These are phyloP conservation scores for Violaceomyces palustris DNA, from an alignment of 1,284 basidiomycete genomes.

Conservation along the genomic window DNA sequence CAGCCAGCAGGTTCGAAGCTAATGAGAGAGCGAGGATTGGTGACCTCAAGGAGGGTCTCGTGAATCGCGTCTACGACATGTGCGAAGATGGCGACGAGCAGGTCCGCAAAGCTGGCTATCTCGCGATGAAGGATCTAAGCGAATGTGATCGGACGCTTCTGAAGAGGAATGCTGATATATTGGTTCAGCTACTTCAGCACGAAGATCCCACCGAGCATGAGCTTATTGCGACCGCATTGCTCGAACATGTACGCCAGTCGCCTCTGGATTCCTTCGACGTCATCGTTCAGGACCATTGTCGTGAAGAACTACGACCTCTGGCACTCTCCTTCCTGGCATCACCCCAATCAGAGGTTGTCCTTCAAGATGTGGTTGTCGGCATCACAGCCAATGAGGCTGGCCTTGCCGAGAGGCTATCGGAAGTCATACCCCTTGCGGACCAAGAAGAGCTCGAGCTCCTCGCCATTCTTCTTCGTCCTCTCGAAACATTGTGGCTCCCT, in stretches of 20 bases:
- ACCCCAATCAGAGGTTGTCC: not conserved
- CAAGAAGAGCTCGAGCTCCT: not conserved
- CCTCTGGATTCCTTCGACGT: constrained; percentile 2
- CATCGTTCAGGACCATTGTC: constrained; percentile 4
- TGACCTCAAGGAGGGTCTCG: not conserved
- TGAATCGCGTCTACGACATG: constrained; percentile 5
- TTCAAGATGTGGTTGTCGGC: not conserved
- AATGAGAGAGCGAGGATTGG: not conserved
- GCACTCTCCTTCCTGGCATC: constrained; percentile 1
- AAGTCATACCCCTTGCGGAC: constrained; percentile 2
- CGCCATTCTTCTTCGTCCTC: constrained; percentile 1
- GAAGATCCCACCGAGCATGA: constrained; percentile 3
- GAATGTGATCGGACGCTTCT: constrained; percentile 1
- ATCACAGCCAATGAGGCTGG: not conserved
- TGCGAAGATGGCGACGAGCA: constrained; percentile 2
- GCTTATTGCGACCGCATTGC: constrained; percentile 1
- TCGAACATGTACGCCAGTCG: constrained; percentile 1
- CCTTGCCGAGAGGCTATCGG: constrained; percentile 6
- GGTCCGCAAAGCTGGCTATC: constrained; percentile 6
- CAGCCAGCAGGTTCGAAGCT: too few species aligned
- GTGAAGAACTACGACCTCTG: not conserved
- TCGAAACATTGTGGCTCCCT: constrained; percentile 10
- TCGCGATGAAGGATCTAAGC: constrained; percentile 4
- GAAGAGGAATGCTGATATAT: constrained; percentile 5
- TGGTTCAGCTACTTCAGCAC: constrained; percentile 9